Base-by-base conservation (phyloP, 352 stramenopile genomes). In the Hyaloperonospora brassicae region DNA sequence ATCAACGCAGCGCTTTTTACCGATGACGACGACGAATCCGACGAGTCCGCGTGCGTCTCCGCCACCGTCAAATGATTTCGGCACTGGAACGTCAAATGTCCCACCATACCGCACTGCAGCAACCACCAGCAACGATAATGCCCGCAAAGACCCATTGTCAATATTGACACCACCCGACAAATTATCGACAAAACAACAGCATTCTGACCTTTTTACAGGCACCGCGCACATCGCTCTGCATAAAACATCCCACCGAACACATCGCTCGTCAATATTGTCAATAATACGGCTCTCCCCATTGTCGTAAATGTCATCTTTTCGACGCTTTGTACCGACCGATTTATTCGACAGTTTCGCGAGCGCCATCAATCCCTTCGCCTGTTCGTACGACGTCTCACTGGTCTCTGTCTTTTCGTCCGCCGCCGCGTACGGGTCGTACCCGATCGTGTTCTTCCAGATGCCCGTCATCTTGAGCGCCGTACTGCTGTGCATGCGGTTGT, bases 391-490 rank as follows among this genome's bases (percentile, higher is more conserved):
- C 27, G 83, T 73, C 41, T 88, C 79, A 1, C 70, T 78, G 34
- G 93, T 66, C 31, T 72, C 70, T 14, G 79, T 65, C 46, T 83
- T 72, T 44, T 85, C 72, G 43, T 78, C 59, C 30, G 79, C 68
- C 38, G 74, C 76, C 2, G 93, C 92, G 58, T 98, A 97, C 13
- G 93, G 93, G 73, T 98, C 93, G 51, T 98, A 96, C 46, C 93
- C 93, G 64, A 98, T 98, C 2, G 94, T 98, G 57, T 98, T 94
- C 54, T 86, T 96, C 95, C 94, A 98, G 40, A 98, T 98, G 23
- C 89, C 92, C 40, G 80, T 97, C 72, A 97, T 98, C 78, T 97
- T 93, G 7, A 98, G 84, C 52, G 93, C 77, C 31, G 79, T 78
- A 52, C 79, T 95, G 48, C 89, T 97, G 64, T 93, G 90, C 78